phyloP scores from a whole-genome alignment of 2,329 filamentous ascomycete genomes.

The Colletotrichum musicola region DNA sequence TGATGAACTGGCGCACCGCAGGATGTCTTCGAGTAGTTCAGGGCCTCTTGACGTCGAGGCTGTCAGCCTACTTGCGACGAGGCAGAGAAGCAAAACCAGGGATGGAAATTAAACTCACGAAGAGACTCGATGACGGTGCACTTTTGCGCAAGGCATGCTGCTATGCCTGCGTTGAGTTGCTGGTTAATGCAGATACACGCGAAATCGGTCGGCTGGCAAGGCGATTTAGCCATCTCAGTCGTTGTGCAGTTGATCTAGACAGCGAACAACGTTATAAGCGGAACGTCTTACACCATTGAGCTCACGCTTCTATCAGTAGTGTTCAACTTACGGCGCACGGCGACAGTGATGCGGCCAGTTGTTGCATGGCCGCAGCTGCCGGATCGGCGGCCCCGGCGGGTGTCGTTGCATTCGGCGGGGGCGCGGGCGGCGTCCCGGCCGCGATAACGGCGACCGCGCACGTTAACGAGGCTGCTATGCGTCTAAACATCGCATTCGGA shows the following conservation, averaged over 20 bases:
- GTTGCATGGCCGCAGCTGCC: background rate
- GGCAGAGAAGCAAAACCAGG: background rate
- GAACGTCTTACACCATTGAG: background rate
- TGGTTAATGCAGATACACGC: conserved; percentile 23
- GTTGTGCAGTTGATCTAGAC: conserved; percentile 9
- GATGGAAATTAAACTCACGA: background rate
- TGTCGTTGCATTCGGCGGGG: background rate
- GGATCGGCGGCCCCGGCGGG: background rate
- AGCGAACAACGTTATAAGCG: background rate
- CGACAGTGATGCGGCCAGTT: background rate
- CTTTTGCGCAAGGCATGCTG: conserved; percentile 12
- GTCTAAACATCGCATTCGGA: background rate
- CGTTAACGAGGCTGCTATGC: background rate
- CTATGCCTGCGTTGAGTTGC: conserved; percentile 14
- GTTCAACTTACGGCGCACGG: conserved; percentile 10
- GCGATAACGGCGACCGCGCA: background rate
- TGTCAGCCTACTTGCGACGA: background rate
- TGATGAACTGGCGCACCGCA: conserved; percentile 14
- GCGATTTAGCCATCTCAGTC: conserved; percentile 4
- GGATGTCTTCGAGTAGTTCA: conserved; percentile 16
- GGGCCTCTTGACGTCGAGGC: background rate
- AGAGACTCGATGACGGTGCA: conserved; percentile 27
- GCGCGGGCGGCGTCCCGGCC: background rate
- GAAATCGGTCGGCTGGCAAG: conserved; percentile 20
- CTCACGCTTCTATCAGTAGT: no score